Percentiles rank a stretch among this genome's conserved stretches.
Evolutionary conservation across 192 early-diverging fungal species (phyloP).

Genomic region (Pecoramyces ruminantium): DNA sequence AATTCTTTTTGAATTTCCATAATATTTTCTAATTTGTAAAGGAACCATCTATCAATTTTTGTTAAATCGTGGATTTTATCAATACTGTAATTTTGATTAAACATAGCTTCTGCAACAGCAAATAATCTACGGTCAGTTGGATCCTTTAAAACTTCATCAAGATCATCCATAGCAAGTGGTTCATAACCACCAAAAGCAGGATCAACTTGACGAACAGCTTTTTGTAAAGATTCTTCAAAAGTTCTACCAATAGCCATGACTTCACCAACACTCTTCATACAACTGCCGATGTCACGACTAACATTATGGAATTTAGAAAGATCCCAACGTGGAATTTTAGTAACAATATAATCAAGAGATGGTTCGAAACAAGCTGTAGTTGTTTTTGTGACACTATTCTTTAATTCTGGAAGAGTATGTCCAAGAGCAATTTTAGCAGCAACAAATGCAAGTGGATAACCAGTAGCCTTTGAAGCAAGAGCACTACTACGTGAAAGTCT

Average conservation of each 20-base stretch:
- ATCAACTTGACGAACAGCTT: constrained; percentile 90
- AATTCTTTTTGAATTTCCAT: constrained; percentile 35
- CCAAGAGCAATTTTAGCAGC: constrained; percentile 95
- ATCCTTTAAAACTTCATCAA: constrained; percentile 41
- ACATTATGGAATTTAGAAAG: constrained; percentile 87
- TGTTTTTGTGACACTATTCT: constrained; percentile 78
- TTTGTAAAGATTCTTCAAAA: constrained; percentile 91
- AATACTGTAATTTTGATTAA: constrained; percentile 54
- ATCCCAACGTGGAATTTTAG: constrained; percentile 98
- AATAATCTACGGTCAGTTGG: constrained; percentile 75
- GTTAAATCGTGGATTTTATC: constrained; percentile 65
- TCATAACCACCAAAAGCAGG: constrained; percentile 79
- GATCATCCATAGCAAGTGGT: constrained; percentile 17
- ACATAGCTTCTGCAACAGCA: constrained; percentile 66
- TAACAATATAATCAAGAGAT: constrained; percentile 83
- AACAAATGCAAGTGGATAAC: constrained; percentile 96
- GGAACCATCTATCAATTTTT: constrained; percentile 82
- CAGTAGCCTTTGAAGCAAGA: constrained; percentile 92
- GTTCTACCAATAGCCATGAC: constrained; percentile 98
- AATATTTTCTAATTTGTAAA: constrained; percentile 73
- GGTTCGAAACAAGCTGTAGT: constrained; percentile 97
- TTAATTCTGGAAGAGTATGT: constrained; percentile 63
- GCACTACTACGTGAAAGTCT: constrained; percentile 72
- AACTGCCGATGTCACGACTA: constrained; percentile 59
- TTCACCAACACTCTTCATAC: constrained; percentile 90